Evolutionary conservation across 345 rosid species (phyloP), one percentile per base, ranked within the genome.

Genomic region (Diplotaxis tenuifolia): DNA sequence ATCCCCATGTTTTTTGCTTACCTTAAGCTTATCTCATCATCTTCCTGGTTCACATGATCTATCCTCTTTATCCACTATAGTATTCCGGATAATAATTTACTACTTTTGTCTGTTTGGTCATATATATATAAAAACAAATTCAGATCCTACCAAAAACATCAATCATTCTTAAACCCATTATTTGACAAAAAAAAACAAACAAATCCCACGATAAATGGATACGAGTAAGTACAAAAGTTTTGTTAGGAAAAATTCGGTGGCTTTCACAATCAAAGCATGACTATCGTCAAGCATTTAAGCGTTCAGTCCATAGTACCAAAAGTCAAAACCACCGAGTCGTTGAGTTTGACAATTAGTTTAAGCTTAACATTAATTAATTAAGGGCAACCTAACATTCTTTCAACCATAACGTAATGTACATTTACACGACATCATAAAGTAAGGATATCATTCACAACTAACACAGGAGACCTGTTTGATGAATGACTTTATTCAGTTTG

Each of bases 181-280:
- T 32, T 2, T 32, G 29, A 32, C 9, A 32, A 7, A 32, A 32
- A 32, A 8, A 32, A 36, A 29, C 11, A 32, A 32, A 32, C 38
- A 32, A 45, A 14, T 5, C 19, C 50, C 50, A 45, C 50, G 50
- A 42, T 42, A 42, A 42, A 42, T 42, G 49, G 49, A 42, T 14
- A 14, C 14, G 49, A 42, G 5, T 62, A 65, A 31, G 54, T 59
- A 12, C 36, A 67, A 49, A 23, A 1, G 3, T 5, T 58, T 22
- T 16, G 50, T 58, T 42, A 42, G 50, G 50, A 14, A 42, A 42
- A 42, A 42, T 42, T 32, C 2, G 69, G 58, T 75, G 64, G 36
- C 14, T 68, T 61, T 75, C 70, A 62, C 74, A 50, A 65, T 74
- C 73, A 67, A 62, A 52, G 49, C 31, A 52, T 53, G 69, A 68